Evolutionary conservation across 352 stramenopile genomes (phyloP).

Genomic region (Phytophthora multivora): DNA sequence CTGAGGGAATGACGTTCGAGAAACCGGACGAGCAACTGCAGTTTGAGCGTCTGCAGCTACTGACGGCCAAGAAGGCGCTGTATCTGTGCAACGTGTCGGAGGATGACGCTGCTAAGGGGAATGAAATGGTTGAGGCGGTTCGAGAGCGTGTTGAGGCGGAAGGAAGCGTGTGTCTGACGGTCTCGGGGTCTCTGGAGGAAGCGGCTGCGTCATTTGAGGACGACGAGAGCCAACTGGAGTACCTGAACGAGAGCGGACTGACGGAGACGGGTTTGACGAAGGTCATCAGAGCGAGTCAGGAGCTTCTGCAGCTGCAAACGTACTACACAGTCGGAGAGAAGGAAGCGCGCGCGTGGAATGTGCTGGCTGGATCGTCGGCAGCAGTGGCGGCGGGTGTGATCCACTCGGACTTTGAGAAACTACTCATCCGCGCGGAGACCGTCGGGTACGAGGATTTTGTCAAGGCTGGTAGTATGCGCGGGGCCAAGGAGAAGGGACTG

Average conservation of each 20-base stretch:
- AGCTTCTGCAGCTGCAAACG: constrained; percentile 94
- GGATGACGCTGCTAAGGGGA: constrained; percentile 92
- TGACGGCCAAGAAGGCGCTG: constrained; percentile 95
- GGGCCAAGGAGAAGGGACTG: constrained; percentile 93
- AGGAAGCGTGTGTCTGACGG: constrained; percentile 68
- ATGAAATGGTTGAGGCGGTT: constrained; percentile 91
- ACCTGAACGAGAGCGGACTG: constrained; percentile 88
- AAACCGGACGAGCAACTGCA: constrained; percentile 87
- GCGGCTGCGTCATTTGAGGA: constrained; percentile 83
- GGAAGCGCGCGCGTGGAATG: constrained; percentile 86
- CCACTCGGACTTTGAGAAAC: constrained; percentile 88
- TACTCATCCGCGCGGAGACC: constrained; percentile 93
- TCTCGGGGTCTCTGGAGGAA: constrained; percentile 83
- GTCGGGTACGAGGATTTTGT: constrained; percentile 97
- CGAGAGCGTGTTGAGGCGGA: constrained; percentile 68
- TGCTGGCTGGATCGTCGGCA: constrained; percentile 74
- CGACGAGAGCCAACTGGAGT: constrained; percentile 93
- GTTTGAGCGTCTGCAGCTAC: constrained; percentile 80
- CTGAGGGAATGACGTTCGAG: constrained; percentile 58
- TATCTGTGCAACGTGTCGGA: constrained; percentile 98
- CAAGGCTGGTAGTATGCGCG: constrained; percentile 91
- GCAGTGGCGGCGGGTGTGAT: constrained; percentile 79
- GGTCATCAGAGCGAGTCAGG: constrained; percentile 91
- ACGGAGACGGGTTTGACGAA: constrained; percentile 79
- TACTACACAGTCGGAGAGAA: constrained; percentile 96